phyloP scores from a whole-genome alignment of 768 basidiomycete genomes.

The Agrocybe pediades region DNA sequence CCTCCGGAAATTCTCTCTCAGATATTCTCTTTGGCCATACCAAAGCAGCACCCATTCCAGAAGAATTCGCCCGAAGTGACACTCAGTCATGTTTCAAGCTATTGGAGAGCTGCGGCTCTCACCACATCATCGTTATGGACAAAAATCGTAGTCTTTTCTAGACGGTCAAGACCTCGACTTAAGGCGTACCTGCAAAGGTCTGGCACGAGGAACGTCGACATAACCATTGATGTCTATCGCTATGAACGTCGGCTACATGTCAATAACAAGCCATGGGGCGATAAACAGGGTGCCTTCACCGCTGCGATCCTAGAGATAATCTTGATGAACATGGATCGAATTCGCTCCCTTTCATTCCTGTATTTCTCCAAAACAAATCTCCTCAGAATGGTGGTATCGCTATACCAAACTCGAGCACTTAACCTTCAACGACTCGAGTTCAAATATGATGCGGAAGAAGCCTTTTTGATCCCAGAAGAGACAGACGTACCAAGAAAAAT shows the following conservation, averaged over 20 bases:
- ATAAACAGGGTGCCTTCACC: neutral
- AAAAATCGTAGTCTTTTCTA: constrained; percentile 32
- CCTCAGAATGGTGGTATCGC: constrained; percentile 19
- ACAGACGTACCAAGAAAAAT: too few relatives aligned
- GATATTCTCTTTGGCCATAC: constrained; percentile 26
- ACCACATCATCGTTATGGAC: constrained; percentile 41
- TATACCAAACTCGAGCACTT: constrained; percentile 17
- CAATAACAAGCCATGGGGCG: neutral
- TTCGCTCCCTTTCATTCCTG: constrained; percentile 27
- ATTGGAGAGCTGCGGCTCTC: constrained; percentile 40
- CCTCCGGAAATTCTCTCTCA: constrained; percentile 32
- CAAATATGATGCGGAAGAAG: constrained; percentile 8
- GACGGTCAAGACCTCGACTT: constrained; percentile 23
- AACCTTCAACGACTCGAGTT: constrained; percentile 27
- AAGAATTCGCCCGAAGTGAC: constrained; percentile 35
- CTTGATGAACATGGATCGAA: constrained; percentile 21
- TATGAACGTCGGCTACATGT: constrained; percentile 24
- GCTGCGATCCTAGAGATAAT: constrained; percentile 4
- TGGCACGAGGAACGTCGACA: constrained; percentile 17
- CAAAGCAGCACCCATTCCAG: constrained; percentile 20
- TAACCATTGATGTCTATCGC: constrained; percentile 33
- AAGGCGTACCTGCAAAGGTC: constrained; percentile 32
- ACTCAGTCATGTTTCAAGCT: constrained; percentile 42
- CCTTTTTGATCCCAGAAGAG: too few relatives aligned
- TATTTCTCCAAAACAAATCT: constrained; percentile 24